Percentiles rank a stretch among this genome's conserved stretches.
Evolutionary conservation across 2,329 filamentous ascomycete species (phyloP).

Genomic region (Trichoderma hamatum): DNA sequence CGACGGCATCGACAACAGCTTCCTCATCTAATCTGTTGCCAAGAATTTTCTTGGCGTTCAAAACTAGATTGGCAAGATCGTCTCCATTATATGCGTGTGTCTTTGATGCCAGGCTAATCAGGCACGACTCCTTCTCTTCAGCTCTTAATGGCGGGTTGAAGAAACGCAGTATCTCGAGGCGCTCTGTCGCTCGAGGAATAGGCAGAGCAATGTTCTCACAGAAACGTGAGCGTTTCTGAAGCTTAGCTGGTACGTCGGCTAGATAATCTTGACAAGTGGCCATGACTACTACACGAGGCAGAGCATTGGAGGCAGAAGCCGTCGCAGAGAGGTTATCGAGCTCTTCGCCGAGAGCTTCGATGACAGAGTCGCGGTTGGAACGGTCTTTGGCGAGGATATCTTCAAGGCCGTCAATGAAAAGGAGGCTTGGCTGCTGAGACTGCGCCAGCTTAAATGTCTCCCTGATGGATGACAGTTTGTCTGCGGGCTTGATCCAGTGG

Average conservation of each 20-base stretch:
- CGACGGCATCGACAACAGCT: conserved; percentile 23
- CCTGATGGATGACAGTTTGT: conserved; percentile 63
- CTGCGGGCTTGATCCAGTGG: conserved; percentile 59
- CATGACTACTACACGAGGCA: conserved; percentile 69
- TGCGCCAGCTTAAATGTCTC: conserved; percentile 71
- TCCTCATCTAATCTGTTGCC: conserved; percentile 33
- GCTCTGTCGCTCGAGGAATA: conserved; percentile 71
- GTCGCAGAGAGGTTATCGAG: conserved; percentile 57
- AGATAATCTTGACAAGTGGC: conserved; percentile 73
- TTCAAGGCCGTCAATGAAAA: conserved; percentile 80
- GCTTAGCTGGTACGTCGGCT: conserved; percentile 69
- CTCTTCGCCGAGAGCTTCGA: conserved; percentile 55
- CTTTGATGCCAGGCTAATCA: conserved; percentile 66
- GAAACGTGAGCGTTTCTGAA: conserved; percentile 69
- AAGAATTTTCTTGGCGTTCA: conserved; percentile 37
- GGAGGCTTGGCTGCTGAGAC: conserved; percentile 70
- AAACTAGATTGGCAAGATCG: conserved; percentile 70
- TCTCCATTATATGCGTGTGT: conserved; percentile 87
- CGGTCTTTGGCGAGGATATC: conserved; percentile 66
- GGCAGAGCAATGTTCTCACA: conserved; percentile 70
- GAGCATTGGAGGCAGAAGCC: conserved; percentile 41
- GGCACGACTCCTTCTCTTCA: conserved; percentile 53
- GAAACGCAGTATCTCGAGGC: conserved; percentile 73
- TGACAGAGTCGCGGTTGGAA: conserved; percentile 53
- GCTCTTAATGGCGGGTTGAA: conserved; percentile 53